Evolutionary conservation across 1,284 basidiomycete genomes (phyloP).

Genomic region (Microbotryomycetes sp.): DNA sequence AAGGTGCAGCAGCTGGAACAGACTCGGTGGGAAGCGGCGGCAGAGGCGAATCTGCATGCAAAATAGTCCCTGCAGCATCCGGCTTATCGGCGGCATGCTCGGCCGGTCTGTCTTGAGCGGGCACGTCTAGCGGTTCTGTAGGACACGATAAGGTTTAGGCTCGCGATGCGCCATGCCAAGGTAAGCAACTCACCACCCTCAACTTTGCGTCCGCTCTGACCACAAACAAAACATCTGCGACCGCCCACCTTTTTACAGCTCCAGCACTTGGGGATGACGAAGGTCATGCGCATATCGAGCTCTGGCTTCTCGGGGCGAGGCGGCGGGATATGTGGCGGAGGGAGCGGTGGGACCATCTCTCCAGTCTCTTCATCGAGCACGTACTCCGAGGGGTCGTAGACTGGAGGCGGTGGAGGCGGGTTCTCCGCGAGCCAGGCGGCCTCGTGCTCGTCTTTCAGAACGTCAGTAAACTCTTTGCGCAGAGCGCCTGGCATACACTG

Average conservation of each 20-base stretch:
- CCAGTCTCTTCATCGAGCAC: background rate
- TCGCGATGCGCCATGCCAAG: background rate
- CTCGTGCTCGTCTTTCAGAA: constrained; percentile 14
- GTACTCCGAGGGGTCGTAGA: background rate
- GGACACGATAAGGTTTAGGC: background rate
- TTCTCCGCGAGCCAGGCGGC: background rate
- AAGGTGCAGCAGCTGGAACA: background rate
- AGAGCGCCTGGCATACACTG: constrained; percentile 13
- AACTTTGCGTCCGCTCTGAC: constrained; percentile 8
- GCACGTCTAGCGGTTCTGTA: background rate
- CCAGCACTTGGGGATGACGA: constrained; percentile 28
- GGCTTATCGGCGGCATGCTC: background rate
- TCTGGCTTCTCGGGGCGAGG: constrained; percentile 19
- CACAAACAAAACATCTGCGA: constrained; percentile 28
- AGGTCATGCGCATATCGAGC: constrained; percentile 15
- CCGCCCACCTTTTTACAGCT: constrained; percentile 28
- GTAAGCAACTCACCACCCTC: background rate
- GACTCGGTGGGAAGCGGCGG: background rate
- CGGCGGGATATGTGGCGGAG: background rate
- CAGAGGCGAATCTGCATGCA: background rate
- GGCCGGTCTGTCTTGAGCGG: background rate
- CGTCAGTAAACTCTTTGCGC: constrained; percentile 13
- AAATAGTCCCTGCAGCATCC: background rate
- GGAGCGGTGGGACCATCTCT: background rate
- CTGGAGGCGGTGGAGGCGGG: background rate